These are phyloP conservation scores for Gossypium raimondii DNA, from an alignment of 345 rosid genomes.

Conservation along the genomic window DNA sequence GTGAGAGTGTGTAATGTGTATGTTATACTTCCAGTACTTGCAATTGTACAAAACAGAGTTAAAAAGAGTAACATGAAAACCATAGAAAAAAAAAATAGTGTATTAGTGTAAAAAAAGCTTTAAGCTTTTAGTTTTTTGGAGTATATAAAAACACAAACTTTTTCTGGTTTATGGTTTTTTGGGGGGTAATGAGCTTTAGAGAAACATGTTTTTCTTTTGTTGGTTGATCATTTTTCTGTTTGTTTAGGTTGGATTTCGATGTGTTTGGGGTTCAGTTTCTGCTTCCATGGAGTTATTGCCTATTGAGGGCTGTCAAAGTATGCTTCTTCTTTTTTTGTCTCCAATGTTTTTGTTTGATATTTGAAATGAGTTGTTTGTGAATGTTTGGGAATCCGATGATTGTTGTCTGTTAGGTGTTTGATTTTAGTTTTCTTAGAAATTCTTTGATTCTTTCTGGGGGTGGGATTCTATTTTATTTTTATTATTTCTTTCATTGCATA, in stretches of 20 bases:
- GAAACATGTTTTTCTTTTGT: background rate
- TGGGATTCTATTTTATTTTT: constrained; percentile 21
- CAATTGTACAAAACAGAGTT: constrained; percentile 17
- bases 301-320: constrained; percentile 34
- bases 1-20: constrained; percentile 20
- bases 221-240: constrained; percentile 17
- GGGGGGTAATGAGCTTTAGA: constrained; percentile 33
- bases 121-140: background rate
- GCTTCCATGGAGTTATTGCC: constrained; percentile 37
- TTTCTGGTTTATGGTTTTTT: constrained; percentile 39
- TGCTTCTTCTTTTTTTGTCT: too few relatives aligned
- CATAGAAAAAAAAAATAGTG: constrained; percentile 7
- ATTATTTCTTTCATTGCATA: constrained; percentile 14
- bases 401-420: constrained; percentile 57
- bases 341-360: too few relatives aligned
- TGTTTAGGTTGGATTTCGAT: constrained; percentile 13
- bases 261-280: constrained; percentile 20
- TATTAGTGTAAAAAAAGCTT: background rate
- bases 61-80: constrained; percentile 1
- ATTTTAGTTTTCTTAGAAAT: constrained; percentile 31
- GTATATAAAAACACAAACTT: constrained; percentile 33
- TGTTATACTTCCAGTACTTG: constrained; percentile 29
- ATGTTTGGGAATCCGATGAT: constrained; percentile 90
- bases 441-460: constrained; percentile 80
- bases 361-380: constrained; percentile 43